phyloP scores from a whole-genome alignment of 139 green algal species.

The Chlorella sp. region DNA sequence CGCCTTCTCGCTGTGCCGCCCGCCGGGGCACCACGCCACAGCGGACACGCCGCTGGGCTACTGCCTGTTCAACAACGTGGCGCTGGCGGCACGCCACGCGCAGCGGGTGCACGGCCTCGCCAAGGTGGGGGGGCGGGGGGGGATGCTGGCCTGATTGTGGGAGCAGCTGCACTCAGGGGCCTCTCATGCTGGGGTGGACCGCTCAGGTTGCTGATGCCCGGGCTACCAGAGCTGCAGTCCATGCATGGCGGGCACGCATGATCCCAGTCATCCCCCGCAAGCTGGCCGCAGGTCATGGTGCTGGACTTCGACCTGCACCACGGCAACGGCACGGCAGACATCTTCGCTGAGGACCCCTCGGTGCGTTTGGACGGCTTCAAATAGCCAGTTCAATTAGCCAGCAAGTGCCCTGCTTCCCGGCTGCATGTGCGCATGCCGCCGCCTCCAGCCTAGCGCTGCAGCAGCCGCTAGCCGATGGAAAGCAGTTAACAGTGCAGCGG shows the following conservation, averaged over 20 bases:
- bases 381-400: no score
- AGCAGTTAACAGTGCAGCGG: no score
- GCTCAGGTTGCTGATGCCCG: background rate
- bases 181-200: background rate
- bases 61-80: conserved; percentile 85
- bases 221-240: background rate
- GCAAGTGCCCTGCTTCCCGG: no score
- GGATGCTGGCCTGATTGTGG: conserved; percentile 4
- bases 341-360: conserved; percentile 77
- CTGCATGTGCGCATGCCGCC: no score
- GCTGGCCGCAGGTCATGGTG: conserved; percentile 68
- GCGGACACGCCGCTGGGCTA: conserved; percentile 68
- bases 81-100: conserved; percentile 74
- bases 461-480: no score
- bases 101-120: conserved; percentile 41
- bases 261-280: background rate
- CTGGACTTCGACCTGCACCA: conserved; percentile 94
- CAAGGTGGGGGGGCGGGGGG: background rate
- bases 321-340: conserved; percentile 83
- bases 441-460: no score
- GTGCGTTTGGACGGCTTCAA: conserved; percentile 77
- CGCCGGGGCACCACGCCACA: conserved; percentile 89
- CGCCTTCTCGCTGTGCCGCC: conserved; percentile 47
- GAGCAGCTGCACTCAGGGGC: no score
- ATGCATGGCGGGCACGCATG: background rate